Evolutionary conservation across 805 yeast genomes (phyloP), one percentile per base, ranked within the genome.

Genomic region (Candida mattraensis): DNA sequence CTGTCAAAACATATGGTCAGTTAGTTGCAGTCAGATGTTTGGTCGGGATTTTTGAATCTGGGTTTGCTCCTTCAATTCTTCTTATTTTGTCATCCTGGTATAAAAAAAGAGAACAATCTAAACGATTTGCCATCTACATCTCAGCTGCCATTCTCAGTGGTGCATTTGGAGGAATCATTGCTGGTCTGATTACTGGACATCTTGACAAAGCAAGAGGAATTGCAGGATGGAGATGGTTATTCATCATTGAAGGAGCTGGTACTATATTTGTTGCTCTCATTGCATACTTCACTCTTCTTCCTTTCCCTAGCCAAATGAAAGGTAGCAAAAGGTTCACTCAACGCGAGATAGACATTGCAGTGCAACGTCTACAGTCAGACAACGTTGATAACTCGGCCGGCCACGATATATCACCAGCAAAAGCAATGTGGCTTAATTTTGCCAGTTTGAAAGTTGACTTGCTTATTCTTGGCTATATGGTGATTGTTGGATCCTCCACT

Each of bases 211-310:
- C 76, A 26, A 71, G 78, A 12, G 73, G 73, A 5, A 51, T 65
- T 15, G 65, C 56, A 9, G 74, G 76, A 18, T 72, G 76, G 76
- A 58, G 74, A 38, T 75, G 76, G 71, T 59, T 76, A 24, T 76
- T 66, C 51, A 64, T 75, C 38, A 61, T 76, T 30, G 80, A 76
- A 43, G 76, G 74, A 3, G 41, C 59, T 11, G 49, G 66, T 14
- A 62, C 74, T 7, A 49, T 80, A 15, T 70, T 63, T 3, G 44
- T 51, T 30, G 46, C 48, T 5, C 10, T 54, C 2, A 26, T 42
- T 40, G 33, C 46, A n/a, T 32, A 22, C 24, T 41, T 43, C 9
- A 37, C 46, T 1, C 12, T 33, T 5, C 31, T 39, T 8, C 61
- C 58, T 38, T 53, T 60, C 36, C 36, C 50, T 29, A 35, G 39